These are phyloP conservation scores for Akanthomyces muscarius DNA, from an alignment of 2,329 filamentous ascomycete species.

Conservation along the genomic window DNA sequence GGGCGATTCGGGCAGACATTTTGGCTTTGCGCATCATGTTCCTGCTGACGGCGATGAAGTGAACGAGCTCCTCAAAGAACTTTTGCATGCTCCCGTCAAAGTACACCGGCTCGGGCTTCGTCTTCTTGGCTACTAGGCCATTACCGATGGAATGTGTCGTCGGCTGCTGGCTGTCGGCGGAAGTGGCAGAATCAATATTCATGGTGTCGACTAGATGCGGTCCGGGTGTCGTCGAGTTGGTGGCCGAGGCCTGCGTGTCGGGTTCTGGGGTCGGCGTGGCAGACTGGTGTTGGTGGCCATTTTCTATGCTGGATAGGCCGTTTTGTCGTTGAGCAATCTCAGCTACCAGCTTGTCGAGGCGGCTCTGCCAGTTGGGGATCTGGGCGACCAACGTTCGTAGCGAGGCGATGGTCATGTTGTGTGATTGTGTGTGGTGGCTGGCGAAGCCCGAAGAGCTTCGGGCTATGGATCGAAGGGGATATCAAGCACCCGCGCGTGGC, in stretches of 20 bases:
- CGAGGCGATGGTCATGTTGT: slow-evolving; percentile 48
- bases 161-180: not conserved
- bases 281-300: slow-evolving; percentile 20
- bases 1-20: slow-evolving; percentile 71
- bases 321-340: slow-evolving; percentile 59
- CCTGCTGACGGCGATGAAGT: slow-evolving; percentile 72
- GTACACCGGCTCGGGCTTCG: slow-evolving; percentile 66
- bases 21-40: slow-evolving; percentile 85
- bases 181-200: slow-evolving; percentile 6
- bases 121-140: not conserved
- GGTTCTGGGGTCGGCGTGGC: slow-evolving; percentile 3
- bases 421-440: not conserved
- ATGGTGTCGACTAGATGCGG: slow-evolving; percentile 2
- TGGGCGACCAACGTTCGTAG: slow-evolving; percentile 51
- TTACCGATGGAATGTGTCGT: not conserved
- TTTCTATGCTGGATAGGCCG: slow-evolving; percentile 50
- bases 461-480: not conserved
- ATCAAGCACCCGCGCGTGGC: not conserved
- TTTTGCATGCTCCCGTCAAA: slow-evolving; percentile 86
- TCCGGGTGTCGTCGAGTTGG: not conserved
- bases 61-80: slow-evolving; percentile 77
- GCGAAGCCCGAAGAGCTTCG: slow-evolving; percentile 3
- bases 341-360: slow-evolving; percentile 56
- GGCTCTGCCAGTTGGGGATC: slow-evolving; percentile 56
- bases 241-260: not conserved